Evolutionary conservation across 371 early-diverging fungal species (phyloP), one percentile per base, ranked within the genome.

Genomic region (Smittium culicis): DNA sequence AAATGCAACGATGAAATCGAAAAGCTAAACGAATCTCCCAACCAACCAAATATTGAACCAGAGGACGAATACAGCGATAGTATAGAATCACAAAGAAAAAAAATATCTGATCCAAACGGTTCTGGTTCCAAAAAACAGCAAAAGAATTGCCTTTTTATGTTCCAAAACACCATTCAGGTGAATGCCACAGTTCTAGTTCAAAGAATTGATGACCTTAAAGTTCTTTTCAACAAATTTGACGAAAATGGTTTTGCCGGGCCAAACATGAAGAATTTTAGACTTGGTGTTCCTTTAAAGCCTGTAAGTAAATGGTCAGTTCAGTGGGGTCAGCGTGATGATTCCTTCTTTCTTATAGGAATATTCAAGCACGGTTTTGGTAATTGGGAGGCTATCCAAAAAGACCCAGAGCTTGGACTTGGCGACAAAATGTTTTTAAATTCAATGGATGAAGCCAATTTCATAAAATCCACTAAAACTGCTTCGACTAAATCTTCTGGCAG

Each of bases 311-410:
- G 96, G 98, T 79, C 83, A 61, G 85, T 85, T 63, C 66, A 80
- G 34, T 98, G 99, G 99, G 86, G 87, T 17, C 86, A 83, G 64
- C 86, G 86, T 64, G 99, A 98, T 74, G 99, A 98, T 75, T 85
- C 96, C n/a, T 88, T 91, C 89, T 79, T 98, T 59, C 80, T 98
- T 20, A 88, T 93, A 25, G 99, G 99, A 66, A 86, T 96, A 27
- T 88, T 89, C 77, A 80, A 82, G 55, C 88, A 97, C 73, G 99
- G 99, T 8, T 95, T 93, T 77, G 96, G 97, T 14, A 87, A 85
- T 68, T 96, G 96, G 97, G 76, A 81, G 62, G 74, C 80, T 65
- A 94, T 98, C 25, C 87, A 88, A 61, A 83, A 84, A 1, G 98
- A 98, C 69, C 34, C 76, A 0, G 74, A 80, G 0, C 75, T 98